These are phyloP conservation scores for Anthracocystis walkeri DNA, from an alignment of 1,284 basidiomycete species.

Conservation along the genomic window DNA sequence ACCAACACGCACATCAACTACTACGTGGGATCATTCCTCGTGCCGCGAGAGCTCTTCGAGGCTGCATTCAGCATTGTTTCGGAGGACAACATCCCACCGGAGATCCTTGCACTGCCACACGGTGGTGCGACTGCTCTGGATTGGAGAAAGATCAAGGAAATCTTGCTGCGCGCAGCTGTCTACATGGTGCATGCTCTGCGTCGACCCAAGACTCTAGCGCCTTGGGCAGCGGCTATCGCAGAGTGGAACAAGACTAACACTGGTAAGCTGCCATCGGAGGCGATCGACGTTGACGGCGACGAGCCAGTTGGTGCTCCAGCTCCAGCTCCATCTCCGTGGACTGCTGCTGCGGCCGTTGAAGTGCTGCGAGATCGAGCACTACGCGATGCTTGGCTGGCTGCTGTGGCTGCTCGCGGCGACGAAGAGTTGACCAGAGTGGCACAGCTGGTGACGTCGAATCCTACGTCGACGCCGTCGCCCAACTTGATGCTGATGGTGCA, in stretches of 20 bases:
- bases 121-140: slow-evolving; percentile 44
- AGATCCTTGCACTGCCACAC: slow-evolving; percentile 39
- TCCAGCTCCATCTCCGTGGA: slow-evolving; percentile 18
- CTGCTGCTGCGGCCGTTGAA: slow-evolving; percentile 8
- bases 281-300: slow-evolving; percentile 22
- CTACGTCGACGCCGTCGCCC: slow-evolving; percentile 20
- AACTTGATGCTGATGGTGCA: slow-evolving; percentile 30
- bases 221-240: slow-evolving; percentile 30
- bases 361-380: slow-evolving; percentile 10
- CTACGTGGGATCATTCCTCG: slow-evolving; percentile 33
- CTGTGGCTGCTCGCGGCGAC: slow-evolving; percentile 14
- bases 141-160: slow-evolving; percentile 31
- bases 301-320: background rate
- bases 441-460: slow-evolving; percentile 25
- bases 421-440: slow-evolving; percentile 35
- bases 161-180: slow-evolving; percentile 33
- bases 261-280: slow-evolving; percentile 8
- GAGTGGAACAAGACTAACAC: slow-evolving; percentile 18
- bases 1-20: slow-evolving; percentile 47
- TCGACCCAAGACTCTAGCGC: slow-evolving; percentile 28
- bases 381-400: slow-evolving; percentile 20
- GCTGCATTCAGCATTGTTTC: slow-evolving; percentile 37
- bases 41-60: slow-evolving; percentile 29
- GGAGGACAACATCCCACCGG: slow-evolving; percentile 30
- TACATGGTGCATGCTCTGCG: slow-evolving; percentile 44